Conservation (phyloP, 1,284 basidiomycete species). For the Phenoliferia sp. region DNA sequence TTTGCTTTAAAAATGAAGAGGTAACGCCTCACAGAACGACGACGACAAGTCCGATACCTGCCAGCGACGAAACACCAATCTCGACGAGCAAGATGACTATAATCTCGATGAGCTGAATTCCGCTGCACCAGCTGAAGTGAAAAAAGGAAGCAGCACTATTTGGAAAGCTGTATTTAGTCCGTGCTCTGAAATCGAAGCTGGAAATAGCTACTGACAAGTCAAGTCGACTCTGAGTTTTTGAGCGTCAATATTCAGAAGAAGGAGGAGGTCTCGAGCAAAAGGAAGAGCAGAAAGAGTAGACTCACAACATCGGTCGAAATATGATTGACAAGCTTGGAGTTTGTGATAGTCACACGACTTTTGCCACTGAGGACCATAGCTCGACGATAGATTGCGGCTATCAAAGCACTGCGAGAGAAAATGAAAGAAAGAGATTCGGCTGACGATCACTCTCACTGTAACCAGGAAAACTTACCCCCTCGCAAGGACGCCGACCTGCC, state of each 20-base stretch:
- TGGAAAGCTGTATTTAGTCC: too few relatives aligned
- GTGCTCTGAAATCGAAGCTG: neutral
- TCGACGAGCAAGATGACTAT: constrained; percentile 61
- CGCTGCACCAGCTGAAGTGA: constrained; percentile 48
- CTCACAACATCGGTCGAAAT: constrained; percentile 73
- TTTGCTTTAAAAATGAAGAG: constrained; percentile 44
- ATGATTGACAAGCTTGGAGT: constrained; percentile 82
- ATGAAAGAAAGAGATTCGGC: constrained; percentile 44
- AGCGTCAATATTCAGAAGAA: too few relatives aligned
- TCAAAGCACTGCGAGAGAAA: neutral
- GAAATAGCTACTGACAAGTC: constrained; percentile 70
- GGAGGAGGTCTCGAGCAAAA: neutral
- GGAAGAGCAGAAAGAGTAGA: neutral
- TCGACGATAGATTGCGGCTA: constrained; percentile 64
- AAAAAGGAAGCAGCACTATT: constrained; percentile 56
- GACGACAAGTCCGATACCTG: constrained; percentile 73
- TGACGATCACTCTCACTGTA: constrained; percentile 66
- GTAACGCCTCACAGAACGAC: constrained; percentile 60
- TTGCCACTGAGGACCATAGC: constrained; percentile 48
- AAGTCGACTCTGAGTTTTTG: constrained; percentile 53
- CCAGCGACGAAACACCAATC: constrained; percentile 70
- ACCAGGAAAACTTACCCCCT: constrained; percentile 83
- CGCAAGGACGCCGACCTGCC: constrained; percentile 73
- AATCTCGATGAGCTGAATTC: constrained; percentile 50
- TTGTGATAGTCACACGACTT: constrained; percentile 51